These are phyloP conservation scores for Colletotrichum orchidophilum DNA, from an alignment of 2,329 filamentous ascomycete genomes.

Conservation along the genomic window DNA sequence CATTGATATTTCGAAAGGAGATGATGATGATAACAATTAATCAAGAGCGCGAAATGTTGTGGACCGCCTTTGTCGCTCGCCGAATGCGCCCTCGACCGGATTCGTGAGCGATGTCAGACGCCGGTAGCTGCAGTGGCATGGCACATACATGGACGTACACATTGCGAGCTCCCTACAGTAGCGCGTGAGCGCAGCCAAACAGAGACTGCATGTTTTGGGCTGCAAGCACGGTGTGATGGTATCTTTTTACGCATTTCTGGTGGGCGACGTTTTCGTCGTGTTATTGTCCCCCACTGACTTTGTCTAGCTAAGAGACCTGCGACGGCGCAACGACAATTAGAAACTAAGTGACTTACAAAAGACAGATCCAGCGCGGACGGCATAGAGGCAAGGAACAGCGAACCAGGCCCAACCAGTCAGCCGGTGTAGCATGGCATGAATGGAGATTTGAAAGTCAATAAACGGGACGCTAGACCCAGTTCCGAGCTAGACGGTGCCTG, in stretches of 20 bases:
- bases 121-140: constrained; percentile 24
- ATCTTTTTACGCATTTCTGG: not conserved
- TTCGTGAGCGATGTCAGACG: constrained; percentile 15
- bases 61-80: not conserved
- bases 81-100: not conserved
- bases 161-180: not conserved
- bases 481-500: not conserved
- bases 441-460: constrained; percentile 10
- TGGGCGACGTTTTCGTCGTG: not conserved
- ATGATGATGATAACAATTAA: not conserved
- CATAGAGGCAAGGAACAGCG: constrained; percentile 1
- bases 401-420: constrained; percentile 24
- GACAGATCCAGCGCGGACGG: not conserved
- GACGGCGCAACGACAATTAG: not conserved
- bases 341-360: not conserved
- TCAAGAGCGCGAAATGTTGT: not conserved
- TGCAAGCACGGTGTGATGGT: not conserved
- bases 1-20: not conserved
- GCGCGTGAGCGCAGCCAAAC: not conserved
- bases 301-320: not conserved
- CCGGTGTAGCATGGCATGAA: constrained; percentile 25
- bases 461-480: constrained; percentile 24
- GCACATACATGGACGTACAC: not conserved
- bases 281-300: not conserved
- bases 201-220: not conserved